Conservation (phyloP, 768 basidiomycete genomes). For the Tulasnella sp. region DNA sequence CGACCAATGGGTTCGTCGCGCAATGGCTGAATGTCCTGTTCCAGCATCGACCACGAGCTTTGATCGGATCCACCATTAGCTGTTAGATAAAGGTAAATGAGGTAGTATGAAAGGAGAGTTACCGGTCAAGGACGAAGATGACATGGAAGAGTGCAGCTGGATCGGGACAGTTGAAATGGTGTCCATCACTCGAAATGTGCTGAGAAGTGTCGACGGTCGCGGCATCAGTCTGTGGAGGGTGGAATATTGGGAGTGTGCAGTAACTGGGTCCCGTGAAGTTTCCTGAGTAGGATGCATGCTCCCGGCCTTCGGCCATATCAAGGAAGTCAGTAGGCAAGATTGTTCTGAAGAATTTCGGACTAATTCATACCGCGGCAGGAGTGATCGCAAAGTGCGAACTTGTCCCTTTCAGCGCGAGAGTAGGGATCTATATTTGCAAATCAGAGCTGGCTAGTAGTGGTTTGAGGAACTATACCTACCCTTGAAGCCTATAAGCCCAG, state of each 20-base stretch:
- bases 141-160: slow-evolving; percentile 40
- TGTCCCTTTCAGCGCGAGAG: slow-evolving; percentile 51
- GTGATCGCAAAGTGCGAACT: slow-evolving; percentile 54
- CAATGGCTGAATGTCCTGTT: slow-evolving; percentile 45
- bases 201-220: slow-evolving; percentile 32
- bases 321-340: not conserved
- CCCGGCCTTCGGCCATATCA: slow-evolving; percentile 42
- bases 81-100: not conserved
- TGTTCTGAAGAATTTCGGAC: not conserved
- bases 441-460: not conserved
- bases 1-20: slow-evolving; percentile 43
- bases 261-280: slow-evolving; percentile 51
- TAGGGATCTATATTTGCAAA: slow-evolving; percentile 49
- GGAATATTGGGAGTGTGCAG: slow-evolving; percentile 55
- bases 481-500: not conserved
- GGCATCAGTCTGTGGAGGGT: slow-evolving; percentile 40
- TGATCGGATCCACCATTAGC: not conserved
- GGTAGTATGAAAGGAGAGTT: slow-evolving; percentile 14
- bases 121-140: slow-evolving; percentile 51
- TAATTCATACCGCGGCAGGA: slow-evolving; percentile 13
- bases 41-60: slow-evolving; percentile 53
- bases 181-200: slow-evolving; percentile 58
- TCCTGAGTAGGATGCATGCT: slow-evolving; percentile 46
- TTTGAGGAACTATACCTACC: not conserved
- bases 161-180: slow-evolving; percentile 53